Evolutionary conservation across 2,329 filamentous ascomycete genomes (phyloP).

Genomic region (Penicillium expansum): DNA sequence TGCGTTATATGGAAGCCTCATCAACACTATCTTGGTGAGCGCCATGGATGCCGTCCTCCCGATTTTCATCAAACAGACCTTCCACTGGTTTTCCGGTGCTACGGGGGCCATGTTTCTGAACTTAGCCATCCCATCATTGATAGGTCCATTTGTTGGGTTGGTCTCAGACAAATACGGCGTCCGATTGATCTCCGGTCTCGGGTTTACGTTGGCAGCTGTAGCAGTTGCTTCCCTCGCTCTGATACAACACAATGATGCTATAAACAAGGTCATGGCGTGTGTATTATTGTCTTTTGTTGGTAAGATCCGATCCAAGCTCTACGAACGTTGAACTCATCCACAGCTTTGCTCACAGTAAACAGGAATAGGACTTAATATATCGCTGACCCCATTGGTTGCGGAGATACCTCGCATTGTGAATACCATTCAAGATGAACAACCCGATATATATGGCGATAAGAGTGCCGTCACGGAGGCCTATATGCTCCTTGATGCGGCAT

Average conservation of each 20-base stretch:
- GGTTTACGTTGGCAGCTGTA: not conserved
- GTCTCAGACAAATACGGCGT: conserved; percentile 6
- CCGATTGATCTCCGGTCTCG: not conserved
- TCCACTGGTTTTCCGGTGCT: conserved; percentile 5
- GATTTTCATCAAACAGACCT: conserved; percentile 1
- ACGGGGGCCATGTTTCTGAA: conserved; percentile 6
- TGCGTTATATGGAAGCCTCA: conserved; percentile 5
- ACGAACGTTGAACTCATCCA: too few species aligned
- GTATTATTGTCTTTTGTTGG: not conserved
- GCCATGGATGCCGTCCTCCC: conserved; percentile 5
- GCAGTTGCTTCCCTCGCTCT: not conserved
- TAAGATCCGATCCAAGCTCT: not conserved
- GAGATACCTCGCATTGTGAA: conserved; percentile 8
- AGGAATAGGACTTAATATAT: conserved; percentile 5
- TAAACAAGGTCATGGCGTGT: not conserved
- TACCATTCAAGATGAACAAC: not conserved
- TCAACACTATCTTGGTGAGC: conserved; percentile 2
- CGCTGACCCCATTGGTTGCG: conserved; percentile 2
- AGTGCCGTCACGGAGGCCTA: conserved; percentile 4
- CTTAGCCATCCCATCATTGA: conserved; percentile 3
- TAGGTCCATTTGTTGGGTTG: conserved; percentile 5
- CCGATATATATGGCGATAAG: not conserved
- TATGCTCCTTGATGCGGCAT: conserved; percentile 11
- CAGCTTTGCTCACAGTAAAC: not conserved
- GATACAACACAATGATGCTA: not conserved